Percentiles rank a stretch among this genome's conserved stretches.
These are phyloP conservation scores for Lablab purpureus DNA, from an alignment of 306 rosid genomes.

Conservation along the genomic window DNA sequence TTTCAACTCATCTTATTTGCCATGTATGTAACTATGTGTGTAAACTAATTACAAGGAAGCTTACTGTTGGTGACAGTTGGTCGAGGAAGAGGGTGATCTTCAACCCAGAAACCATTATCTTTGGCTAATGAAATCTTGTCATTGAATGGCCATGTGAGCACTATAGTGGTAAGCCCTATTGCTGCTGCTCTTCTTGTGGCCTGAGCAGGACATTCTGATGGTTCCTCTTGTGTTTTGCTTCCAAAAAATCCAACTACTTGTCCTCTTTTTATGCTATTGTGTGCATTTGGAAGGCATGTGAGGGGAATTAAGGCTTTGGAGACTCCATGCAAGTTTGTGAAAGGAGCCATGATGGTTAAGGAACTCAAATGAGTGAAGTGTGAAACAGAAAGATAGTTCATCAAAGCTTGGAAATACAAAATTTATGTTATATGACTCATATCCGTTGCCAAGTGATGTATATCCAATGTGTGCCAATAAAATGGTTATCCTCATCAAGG, in stretches of 20 bases:
- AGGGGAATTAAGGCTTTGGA: constrained; percentile 59
- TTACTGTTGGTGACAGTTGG: constrained; percentile 78
- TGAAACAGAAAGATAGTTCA: constrained; percentile 24
- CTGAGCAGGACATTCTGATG: constrained; percentile 53
- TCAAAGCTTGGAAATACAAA: neutral
- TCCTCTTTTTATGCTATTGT: constrained; percentile 35
- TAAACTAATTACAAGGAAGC: constrained; percentile 38
- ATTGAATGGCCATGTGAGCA: constrained; percentile 53
- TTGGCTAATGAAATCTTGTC: constrained; percentile 62
- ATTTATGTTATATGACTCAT: constrained; percentile 31
- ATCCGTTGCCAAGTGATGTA: constrained; percentile 50
- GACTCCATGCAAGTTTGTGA: constrained; percentile 70
- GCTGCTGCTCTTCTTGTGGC: constrained; percentile 77
- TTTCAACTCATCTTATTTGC: neutral
- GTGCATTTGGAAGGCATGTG: constrained; percentile 59
- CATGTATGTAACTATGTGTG: neutral
- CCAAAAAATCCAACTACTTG: constrained; percentile 50
- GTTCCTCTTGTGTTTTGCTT: constrained; percentile 54
- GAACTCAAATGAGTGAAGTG: constrained; percentile 36
- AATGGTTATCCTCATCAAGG: constrained; percentile 58
- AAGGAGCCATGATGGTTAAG: constrained; percentile 70
- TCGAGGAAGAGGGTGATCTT: constrained; percentile 63
- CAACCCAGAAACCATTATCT: constrained; percentile 80
- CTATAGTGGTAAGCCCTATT: constrained; percentile 67
- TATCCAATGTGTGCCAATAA: constrained; percentile 57